These are phyloP conservation scores for Rubroshorea leprosula DNA, from an alignment of 345 rosid species.

Conservation along the genomic window DNA sequence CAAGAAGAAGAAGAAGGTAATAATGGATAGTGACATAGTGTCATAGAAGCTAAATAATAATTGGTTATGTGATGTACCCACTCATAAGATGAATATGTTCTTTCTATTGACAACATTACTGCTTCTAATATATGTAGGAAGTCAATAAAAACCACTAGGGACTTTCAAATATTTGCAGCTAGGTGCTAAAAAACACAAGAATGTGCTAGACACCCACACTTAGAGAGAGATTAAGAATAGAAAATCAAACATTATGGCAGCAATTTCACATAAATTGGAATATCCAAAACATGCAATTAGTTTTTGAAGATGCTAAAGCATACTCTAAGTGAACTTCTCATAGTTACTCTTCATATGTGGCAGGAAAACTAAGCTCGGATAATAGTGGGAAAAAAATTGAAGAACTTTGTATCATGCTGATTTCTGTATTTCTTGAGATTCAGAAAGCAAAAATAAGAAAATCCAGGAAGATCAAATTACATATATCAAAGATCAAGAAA, in stretches of 20 bases:
- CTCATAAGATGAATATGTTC: background rate
- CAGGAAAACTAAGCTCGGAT: background rate
- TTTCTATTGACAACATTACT: background rate
- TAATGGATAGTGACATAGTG: no score
- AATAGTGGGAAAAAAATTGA: background rate
- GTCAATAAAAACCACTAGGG: background rate
- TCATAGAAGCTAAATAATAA: background rate
- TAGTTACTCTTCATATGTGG: background rate
- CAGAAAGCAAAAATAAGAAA: background rate
- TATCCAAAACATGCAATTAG: background rate
- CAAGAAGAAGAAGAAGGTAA: background rate
- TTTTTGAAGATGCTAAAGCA: no score
- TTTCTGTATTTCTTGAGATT: background rate
- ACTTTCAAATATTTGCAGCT: background rate
- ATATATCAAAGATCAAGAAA: slow-evolving; percentile 13
- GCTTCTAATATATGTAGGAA: background rate
- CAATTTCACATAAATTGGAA: background rate
- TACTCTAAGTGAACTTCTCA: background rate
- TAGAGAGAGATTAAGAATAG: background rate
- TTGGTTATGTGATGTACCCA: background rate
- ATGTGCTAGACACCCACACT: background rate
- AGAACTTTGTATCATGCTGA: background rate
- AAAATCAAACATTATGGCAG: background rate
- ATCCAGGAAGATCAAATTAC: background rate
- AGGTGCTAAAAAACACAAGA: background rate